Evolutionary conservation across 176 grass and related monocot genomes (phyloP), one percentile per base, ranked within the genome.

Genomic region (Triticum turgidum): DNA sequence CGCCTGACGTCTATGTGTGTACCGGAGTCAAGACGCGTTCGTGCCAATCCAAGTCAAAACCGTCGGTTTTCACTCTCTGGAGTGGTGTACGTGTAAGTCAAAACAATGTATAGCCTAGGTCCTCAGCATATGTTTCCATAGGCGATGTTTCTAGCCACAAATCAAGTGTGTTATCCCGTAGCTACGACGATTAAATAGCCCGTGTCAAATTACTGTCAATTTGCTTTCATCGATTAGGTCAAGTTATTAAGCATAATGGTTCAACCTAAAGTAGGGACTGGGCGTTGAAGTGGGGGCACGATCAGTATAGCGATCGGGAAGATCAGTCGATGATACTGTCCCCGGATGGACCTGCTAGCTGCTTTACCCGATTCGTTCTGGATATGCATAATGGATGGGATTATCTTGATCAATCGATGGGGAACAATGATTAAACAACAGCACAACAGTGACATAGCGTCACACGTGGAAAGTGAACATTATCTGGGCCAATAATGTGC

Each of bases 401-500:
- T 84, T 79, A 14, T 78, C 6, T 84, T 75, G 24, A 30, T 52
- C 17, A 59, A 59, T 21, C 6, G 17, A 58, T 6, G 4, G 27
- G 24, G 6, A 8, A 9, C 24, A 70, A 14, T 69, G 32, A 38
- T 68, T 58, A 88, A 32, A 38, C 24, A 58, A 10, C 41, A 64
- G 9, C 47, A 34, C 54, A 76, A 65, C n/a, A 44, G 54, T 39
- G 64, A 54, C 33, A 7, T 14, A 79, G 74, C 20, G 25, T 22
- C 42, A 65, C 42, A 65, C 32, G 79, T 79, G 88, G 49, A 83
- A 91, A 91, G 89, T 25, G 66, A 35, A 54, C 58, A 67, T 65
- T 44, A 51, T 79, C 71, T 15, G 24, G 80, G 83, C 34, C 17
- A 5, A 38, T 80, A 54, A 54, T 51, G 84, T 65, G 65, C 11